Percentiles rank a stretch among this genome's conserved stretches.
Conservation (phyloP, 1,139 yeast genomes). For the Yamadazyma buinensis region DNA sequence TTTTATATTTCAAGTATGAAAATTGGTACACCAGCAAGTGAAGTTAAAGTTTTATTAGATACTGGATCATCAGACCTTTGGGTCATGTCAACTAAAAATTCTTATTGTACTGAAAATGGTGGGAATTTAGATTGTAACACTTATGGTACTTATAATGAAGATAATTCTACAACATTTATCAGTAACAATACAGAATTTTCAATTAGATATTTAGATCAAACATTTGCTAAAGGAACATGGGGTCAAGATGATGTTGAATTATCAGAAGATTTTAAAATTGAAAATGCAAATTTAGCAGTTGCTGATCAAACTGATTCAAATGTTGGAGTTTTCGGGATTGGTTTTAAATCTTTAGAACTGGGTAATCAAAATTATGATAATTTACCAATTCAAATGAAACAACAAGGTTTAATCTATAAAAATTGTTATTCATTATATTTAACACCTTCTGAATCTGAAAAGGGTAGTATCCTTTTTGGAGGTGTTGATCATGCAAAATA, state of each 20-base stretch:
- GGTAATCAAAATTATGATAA: conserved; percentile 12
- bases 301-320: conserved; percentile 51
- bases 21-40: conserved; percentile 56
- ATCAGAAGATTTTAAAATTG: conserved; percentile 23
- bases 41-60: conserved; percentile 53
- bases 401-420: conserved; percentile 45
- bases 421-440: conserved; percentile 54
- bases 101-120: conserved; percentile 19
- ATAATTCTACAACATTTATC: conserved; percentile 41
- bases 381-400: conserved; percentile 48
- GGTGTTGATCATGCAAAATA: conserved; percentile 55
- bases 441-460: conserved; percentile 32
- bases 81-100: conserved; percentile 34
- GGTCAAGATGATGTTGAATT: conserved; percentile 50
- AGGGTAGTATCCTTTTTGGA: conserved; percentile 54
- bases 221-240: conserved; percentile 44
- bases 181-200: conserved; percentile 39
- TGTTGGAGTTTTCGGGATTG: conserved; percentile 62
- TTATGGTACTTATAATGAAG: conserved; percentile 50
- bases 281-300: conserved; percentile 49
- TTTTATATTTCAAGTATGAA: conserved; percentile 35
- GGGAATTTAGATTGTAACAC: conserved; percentile 26
- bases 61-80: conserved; percentile 72
- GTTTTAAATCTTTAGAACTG: conserved; percentile 26
- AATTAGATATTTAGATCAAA: conserved; percentile 30